A percentile compares a stretch with the other conserved stretches of the same genome.
These are phyloP conservation scores for Xylogone sp. DNA, from an alignment of 2,329 filamentous ascomycete species.

Conservation along the genomic window DNA sequence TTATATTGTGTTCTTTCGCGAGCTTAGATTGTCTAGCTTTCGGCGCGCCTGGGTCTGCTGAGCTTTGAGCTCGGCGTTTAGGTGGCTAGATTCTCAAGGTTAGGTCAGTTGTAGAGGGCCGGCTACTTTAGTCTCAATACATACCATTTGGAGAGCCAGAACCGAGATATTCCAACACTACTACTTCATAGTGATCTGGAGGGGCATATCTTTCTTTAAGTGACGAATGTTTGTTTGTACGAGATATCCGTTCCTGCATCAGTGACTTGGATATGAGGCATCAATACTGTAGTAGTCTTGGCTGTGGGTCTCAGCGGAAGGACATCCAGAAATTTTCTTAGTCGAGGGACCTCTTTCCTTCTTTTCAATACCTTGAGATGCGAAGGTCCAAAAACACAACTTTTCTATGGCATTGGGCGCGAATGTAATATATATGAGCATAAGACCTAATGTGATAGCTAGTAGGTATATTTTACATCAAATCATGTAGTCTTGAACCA, in stretches of 20 bases:
- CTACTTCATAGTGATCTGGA: background rate
- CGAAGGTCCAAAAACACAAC: no score
- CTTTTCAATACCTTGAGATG: no score
- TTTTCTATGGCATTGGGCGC: no score
- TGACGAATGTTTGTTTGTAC: no score
- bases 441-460: no score
- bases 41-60: conserved; percentile 21
- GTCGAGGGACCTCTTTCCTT: background rate
- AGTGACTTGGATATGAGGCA: background rate
- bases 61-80: conserved; percentile 23
- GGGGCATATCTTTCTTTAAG: background rate
- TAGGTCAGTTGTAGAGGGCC: background rate
- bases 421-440: no score
- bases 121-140: background rate
- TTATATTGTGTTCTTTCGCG: conserved; percentile 86
- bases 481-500: no score
- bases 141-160: background rate
- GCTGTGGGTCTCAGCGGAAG: background rate
- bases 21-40: conserved; percentile 74
- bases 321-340: background rate
- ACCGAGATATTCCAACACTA: background rate
- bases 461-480: no score
- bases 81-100: conserved; percentile 17
- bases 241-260: background rate
- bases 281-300: no score